A percentile compares a stretch with the other conserved stretches of the same genome.
Evolutionary conservation across 2,329 filamentous ascomycete genomes (phyloP).

Genomic region (Fusarium kyushuense): DNA sequence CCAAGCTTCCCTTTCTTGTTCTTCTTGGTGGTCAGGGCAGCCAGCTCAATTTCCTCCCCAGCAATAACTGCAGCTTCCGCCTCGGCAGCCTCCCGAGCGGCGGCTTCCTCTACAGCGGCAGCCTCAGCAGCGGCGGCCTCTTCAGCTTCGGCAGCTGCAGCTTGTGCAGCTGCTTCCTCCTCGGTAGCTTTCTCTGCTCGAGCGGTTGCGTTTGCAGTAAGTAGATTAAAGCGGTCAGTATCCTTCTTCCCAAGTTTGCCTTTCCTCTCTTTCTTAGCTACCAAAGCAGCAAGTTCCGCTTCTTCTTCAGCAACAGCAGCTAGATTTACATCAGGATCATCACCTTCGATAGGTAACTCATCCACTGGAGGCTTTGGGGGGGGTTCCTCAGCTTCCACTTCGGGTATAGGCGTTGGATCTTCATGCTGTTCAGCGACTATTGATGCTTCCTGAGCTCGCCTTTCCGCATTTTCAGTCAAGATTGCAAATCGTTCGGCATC

Average conservation of each 20-base stretch:
- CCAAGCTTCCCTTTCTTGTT: conserved; percentile 49
- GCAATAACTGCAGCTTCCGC: conserved; percentile 36
- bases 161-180: conserved; percentile 39
- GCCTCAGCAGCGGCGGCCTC: conserved; percentile 29
- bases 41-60: conserved; percentile 46
- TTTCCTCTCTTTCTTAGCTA: conserved; percentile 61
- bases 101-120: conserved; percentile 26
- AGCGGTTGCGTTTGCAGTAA: conserved; percentile 51
- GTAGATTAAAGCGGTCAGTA: conserved; percentile 57
- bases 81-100: conserved; percentile 35
- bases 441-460: conserved; percentile 32
- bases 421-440: conserved; percentile 46
- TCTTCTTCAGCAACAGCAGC: conserved; percentile 48
- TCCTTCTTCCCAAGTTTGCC: conserved; percentile 58
- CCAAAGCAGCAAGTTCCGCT: conserved; percentile 54
- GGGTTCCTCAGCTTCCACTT: conserved; percentile 25
- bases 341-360: conserved; percentile 19
- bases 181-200: conserved; percentile 43
- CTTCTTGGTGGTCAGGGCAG: conserved; percentile 52
- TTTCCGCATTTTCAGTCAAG: conserved; percentile 29
- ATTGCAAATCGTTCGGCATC: conserved; percentile 35
- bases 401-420: conserved; percentile 6
- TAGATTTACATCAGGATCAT: conserved; percentile 12
- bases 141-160: conserved; percentile 31
- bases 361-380: conserved; percentile 22